Conservation (phyloP, 129 eudicot genomes). For the Smallanthus sonchifolius region DNA sequence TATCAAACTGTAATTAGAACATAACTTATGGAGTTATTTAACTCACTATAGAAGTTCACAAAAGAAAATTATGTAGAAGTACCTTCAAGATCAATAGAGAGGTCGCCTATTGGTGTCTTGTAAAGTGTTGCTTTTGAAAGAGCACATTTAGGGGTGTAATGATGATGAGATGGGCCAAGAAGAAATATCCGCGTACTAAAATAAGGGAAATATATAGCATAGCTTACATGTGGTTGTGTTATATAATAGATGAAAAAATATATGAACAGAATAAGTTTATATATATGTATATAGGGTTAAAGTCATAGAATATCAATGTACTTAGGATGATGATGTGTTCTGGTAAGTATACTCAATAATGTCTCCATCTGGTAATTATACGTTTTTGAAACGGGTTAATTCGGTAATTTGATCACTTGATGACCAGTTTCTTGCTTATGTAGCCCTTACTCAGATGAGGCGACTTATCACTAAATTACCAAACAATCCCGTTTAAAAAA, state of each 20-base stretch:
- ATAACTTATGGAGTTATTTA: background rate
- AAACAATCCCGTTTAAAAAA: too few species aligned
- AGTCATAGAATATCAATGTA: background rate
- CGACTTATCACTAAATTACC: too few species aligned
- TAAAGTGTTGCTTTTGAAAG: conserved; percentile 80
- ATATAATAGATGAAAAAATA: background rate
- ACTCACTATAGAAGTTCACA: background rate
- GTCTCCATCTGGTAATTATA: too few species aligned
- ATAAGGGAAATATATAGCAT: conserved; percentile 3
- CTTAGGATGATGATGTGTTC: too few species aligned
- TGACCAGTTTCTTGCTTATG: too few species aligned
- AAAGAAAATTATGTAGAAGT: background rate
- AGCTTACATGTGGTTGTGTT: background rate
- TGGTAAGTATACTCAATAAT: too few species aligned
- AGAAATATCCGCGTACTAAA: conserved; percentile 82
- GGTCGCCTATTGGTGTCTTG: conserved; percentile 87
- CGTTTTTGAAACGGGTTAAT: too few species aligned
- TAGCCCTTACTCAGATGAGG: too few species aligned
- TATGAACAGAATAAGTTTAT: background rate
- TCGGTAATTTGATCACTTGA: too few species aligned
- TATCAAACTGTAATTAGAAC: background rate
- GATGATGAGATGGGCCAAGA: conserved; percentile 96
- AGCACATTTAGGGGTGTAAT: conserved; percentile 90
- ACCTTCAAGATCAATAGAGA: conserved; percentile 93
- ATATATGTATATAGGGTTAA: background rate